Base-by-base conservation (phyloP, 2,329 filamentous ascomycete genomes). In the Diaporthe sp. region DNA sequence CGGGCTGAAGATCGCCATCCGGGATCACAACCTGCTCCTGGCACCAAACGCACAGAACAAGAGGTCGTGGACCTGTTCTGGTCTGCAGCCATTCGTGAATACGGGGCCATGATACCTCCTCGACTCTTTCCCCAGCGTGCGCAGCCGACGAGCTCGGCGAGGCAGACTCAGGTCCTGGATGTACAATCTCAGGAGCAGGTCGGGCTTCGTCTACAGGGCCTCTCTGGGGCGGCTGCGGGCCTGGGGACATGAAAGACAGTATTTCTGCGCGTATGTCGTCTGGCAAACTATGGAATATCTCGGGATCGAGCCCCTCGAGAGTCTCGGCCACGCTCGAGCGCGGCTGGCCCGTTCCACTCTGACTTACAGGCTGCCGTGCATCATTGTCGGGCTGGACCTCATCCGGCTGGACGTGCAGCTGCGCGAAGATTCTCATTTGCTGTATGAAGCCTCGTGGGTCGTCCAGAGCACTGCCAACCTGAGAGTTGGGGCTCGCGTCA, bases 11-110 rank as follows among this genome's bases (percentile, higher is more conserved):
- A 6, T 55, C 49, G 4, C 49, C 65, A 1, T 70, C 49, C 4
- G 34, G 3, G 17, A 70, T 55, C 4, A 70, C 34, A 0, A 70
- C 34, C 9, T 70, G 13, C 4, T 53, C 46, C 8, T 55, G 65
- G 6, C 65, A 70, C 65, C 65, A 70, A 0, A 53, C 46, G 19
- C 65, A 70, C 0, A 22, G 7, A 1, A 55, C 46, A 0, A 2
- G 13, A 1, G 65, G 65, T 4, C 15, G 7, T 6, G 65, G 65
- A 3, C 65, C 65, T 13, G 31, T 70, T 25, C 65, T 55, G 25
- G 34, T 28, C 49, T 70, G 46, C n/a, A 70, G 17, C 49, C 49
- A 70, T 12, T 70, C 49, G 4, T 53, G n/a, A 3, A 70, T 70
- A 1, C 49, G 65, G 0, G 65, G 34, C 65, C 65, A 70, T 4